Base-by-base conservation (phyloP, 768 basidiomycete species). In the Amanita brunnescens region DNA sequence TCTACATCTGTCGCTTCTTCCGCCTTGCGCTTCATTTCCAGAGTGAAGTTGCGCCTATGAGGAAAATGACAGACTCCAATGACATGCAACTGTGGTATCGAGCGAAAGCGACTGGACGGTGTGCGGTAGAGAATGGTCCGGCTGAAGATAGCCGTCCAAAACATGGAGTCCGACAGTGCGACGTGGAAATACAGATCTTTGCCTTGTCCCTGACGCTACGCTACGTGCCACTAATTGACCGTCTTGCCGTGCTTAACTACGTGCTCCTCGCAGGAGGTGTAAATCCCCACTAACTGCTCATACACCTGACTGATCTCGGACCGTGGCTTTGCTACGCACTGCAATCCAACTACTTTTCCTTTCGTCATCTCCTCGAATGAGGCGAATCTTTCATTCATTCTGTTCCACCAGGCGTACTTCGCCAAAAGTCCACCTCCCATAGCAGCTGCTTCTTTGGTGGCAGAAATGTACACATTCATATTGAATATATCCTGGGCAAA, bases 371-470 rank as follows among this genome's bases (percentile, higher is more conserved):
- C 79, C 62, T 85, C 85, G 53, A 84, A 83, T 12, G 76, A 70
- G 14, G 78, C 77, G 9, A 63, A 47, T 2, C 67, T 67, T 1
- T 66, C 70, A 54, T 72, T 67, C 44, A 60, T 57, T n/a, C 59
- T 62, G 39, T 70, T 74, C 83, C 83, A 86, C 80, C 80, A 85
- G 2, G 81, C 77, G 61, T 76, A 88, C 59, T 79, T 81, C 5
- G 85, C 87, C 48, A 88, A 69, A 24, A 85, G 64, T 5, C 82
- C 85, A 30, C 85, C 86, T 35, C 87, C 87, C 62, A 80, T 78
- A 6, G 76, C 83, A 7, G 83, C 85, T 21, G 81, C 85, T 63
- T 87, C 84, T 61, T 81, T 80, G 0, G 80, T 81, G 8, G 66
- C 64, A 14, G 82, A 81, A 29, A 84, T 75, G 61, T 81, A 90